These are phyloP conservation scores for Aureobasidium lini DNA, from an alignment of 2,329 filamentous ascomycete genomes.

Conservation along the genomic window DNA sequence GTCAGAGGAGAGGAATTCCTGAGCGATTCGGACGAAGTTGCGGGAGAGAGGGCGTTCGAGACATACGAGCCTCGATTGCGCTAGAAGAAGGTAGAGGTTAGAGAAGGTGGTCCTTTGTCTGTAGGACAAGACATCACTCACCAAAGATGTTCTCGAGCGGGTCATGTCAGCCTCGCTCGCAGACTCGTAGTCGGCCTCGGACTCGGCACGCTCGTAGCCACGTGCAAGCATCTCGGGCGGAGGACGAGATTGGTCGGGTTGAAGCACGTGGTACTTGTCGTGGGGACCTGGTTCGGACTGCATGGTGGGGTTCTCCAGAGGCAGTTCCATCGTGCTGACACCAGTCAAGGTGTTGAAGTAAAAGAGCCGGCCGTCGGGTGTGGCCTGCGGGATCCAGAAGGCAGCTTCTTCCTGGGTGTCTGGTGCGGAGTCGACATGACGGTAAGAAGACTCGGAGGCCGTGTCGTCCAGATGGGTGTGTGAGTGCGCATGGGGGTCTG, in stretches of 20 bases:
- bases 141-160: conserved; percentile 60
- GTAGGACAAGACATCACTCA: conserved; percentile 36
- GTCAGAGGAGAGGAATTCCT: conserved; percentile 58
- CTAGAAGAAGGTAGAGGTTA: conserved; percentile 27
- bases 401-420: conserved; percentile 69
- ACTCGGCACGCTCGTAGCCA: conserved; percentile 70
- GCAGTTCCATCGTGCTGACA: conserved; percentile 88
- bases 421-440: conserved; percentile 56
- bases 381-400: conserved; percentile 98
- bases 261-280: conserved; percentile 78
- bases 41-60: conserved; percentile 69
- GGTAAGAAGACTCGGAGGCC: conserved; percentile 51
- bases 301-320: conserved; percentile 80
- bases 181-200: conserved; percentile 84
- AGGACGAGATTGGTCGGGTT: conserved; percentile 83
- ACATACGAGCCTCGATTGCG: conserved; percentile 59
- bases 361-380: conserved; percentile 82
- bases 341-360: conserved; percentile 99
- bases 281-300: conserved; percentile 75
- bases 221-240: conserved; percentile 87
- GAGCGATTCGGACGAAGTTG: conserved; percentile 86
- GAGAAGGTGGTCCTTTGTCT: conserved; percentile 17
- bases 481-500: conserved; percentile 34
- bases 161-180: conserved; percentile 69
- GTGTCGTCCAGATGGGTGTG: conserved; percentile 14